Evolutionary conservation across 371 early-diverging fungal species (phyloP).

Genomic region (Rhizopus sp.): DNA sequence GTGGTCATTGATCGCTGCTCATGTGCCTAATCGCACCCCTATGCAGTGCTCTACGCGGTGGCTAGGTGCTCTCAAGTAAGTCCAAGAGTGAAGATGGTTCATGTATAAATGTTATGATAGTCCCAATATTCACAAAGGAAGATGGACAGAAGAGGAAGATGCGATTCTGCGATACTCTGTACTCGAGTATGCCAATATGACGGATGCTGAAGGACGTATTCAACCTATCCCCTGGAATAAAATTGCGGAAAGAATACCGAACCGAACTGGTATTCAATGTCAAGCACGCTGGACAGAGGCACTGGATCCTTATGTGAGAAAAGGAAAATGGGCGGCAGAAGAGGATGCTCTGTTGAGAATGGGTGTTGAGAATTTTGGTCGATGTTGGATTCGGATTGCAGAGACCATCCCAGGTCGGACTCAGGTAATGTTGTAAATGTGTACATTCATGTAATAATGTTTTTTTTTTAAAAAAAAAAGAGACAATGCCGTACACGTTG

Average conservation of each 20-base stretch:
- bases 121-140: conserved; percentile 64
- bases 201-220: conserved; percentile 48
- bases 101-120: conserved; percentile 15
- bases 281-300: conserved; percentile 80
- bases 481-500: conserved; percentile 77
- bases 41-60: conserved; percentile 74
- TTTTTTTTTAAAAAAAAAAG: conserved; percentile 17
- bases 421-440: conserved; percentile 28
- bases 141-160: conserved; percentile 73
- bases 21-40: conserved; percentile 65
- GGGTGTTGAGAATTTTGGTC: conserved; percentile 54
- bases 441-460: not conserved
- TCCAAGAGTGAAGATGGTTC: not conserved
- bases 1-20: conserved; percentile 68
- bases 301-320: conserved; percentile 66
- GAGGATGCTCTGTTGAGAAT: conserved; percentile 62
- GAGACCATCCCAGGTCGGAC: conserved; percentile 69
- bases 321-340: conserved; percentile 67
- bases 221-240: conserved; percentile 66
- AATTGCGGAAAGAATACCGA: conserved; percentile 58
- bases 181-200: conserved; percentile 41
- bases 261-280: conserved; percentile 71
- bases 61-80: conserved; percentile 64
- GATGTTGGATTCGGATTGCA: conserved; percentile 77
- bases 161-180: conserved; percentile 51